phyloP scores from a whole-genome alignment of 305 asterid genomes.

The Nicotiana rustica region DNA sequence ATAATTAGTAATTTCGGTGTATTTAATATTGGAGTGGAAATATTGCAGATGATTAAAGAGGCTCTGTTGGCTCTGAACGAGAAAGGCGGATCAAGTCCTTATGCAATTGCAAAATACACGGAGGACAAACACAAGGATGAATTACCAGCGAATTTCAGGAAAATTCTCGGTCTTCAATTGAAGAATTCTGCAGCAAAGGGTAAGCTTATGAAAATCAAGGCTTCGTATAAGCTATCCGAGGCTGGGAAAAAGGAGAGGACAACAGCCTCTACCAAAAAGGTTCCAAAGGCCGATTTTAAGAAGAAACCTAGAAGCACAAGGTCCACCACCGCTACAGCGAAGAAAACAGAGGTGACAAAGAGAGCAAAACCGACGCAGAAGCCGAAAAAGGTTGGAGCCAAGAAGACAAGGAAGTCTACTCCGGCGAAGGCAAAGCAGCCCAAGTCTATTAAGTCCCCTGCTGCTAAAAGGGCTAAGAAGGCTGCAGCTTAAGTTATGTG shows the following conservation, averaged over 20 bases:
- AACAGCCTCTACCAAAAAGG: conserved; percentile 37
- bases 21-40: not conserved
- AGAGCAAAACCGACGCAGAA: conserved; percentile 50
- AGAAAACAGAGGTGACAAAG: conserved; percentile 40
- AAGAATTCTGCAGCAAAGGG: conserved; percentile 68
- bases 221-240: conserved; percentile 68
- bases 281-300: conserved; percentile 32
- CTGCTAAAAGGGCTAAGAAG: conserved; percentile 49
- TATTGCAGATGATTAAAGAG: conserved; percentile 70
- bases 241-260: conserved; percentile 43
- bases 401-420: conserved; percentile 44
- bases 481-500: conserved; percentile 24
- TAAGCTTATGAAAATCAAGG: conserved; percentile 68
- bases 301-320: conserved; percentile 38
- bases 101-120: conserved; percentile 73
- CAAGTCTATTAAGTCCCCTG: conserved; percentile 51
- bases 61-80: conserved; percentile 62
- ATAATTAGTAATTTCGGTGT: not conserved
- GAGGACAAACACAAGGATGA: conserved; percentile 67
- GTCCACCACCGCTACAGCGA: conserved; percentile 2
- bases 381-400: conserved; percentile 47
- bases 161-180: conserved; percentile 63
- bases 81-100: conserved; percentile 70
- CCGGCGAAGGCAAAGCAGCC: conserved; percentile 48
- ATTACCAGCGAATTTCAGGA: conserved; percentile 69